phyloP scores from a whole-genome alignment of 2,329 filamentous ascomycete genomes.

The Stagonosporopsis cucurbitacearum region DNA sequence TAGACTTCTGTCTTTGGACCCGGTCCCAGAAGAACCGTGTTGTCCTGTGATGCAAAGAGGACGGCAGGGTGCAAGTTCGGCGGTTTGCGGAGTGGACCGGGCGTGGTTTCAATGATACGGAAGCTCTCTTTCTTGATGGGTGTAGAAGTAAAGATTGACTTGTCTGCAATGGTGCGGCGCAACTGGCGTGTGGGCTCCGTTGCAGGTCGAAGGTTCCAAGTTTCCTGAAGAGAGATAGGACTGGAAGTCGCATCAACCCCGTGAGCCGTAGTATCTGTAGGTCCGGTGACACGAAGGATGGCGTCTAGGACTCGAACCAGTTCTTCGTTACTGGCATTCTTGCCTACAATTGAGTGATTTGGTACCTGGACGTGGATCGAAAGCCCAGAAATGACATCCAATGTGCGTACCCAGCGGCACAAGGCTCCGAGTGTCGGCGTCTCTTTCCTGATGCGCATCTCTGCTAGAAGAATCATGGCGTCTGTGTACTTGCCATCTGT shows the following conservation, averaged over 20 bases:
- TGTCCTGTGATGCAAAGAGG: slow-evolving; percentile 65
- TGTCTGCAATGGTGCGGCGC: slow-evolving; percentile 66
- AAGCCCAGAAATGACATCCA: slow-evolving; percentile 72
- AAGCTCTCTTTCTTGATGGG: slow-evolving; percentile 49
- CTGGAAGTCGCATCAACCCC: slow-evolving; percentile 39
- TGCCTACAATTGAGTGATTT: slow-evolving; percentile 38
- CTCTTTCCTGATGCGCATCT: slow-evolving; percentile 72
- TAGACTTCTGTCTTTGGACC: slow-evolving; percentile 60
- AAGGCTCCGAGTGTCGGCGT: slow-evolving; percentile 71
- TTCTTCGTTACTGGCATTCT: slow-evolving; percentile 56
- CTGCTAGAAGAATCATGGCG: slow-evolving; percentile 69
- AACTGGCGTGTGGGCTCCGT: slow-evolving; percentile 53
- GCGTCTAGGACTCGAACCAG: slow-evolving; percentile 68
- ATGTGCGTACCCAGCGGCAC: slow-evolving; percentile 74
- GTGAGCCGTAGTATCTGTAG: slow-evolving; percentile 57
- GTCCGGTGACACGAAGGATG: slow-evolving; percentile 68
- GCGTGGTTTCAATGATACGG: slow-evolving; percentile 66
- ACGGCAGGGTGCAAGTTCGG: slow-evolving; percentile 72
- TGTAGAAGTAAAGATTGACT: slow-evolving; percentile 50
- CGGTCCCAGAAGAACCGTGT: slow-evolving; percentile 61
- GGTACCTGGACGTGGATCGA: slow-evolving; percentile 60
- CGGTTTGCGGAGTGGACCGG: slow-evolving; percentile 67
- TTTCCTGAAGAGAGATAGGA: slow-evolving; percentile 64
- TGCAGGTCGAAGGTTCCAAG: slow-evolving; percentile 64
- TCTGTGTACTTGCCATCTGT: slow-evolving; percentile 70